Percentiles rank a stretch among this genome's conserved stretches.
phyloP scores from a whole-genome alignment of 2,329 filamentous ascomycete species.

The Exophiala viscosa region DNA sequence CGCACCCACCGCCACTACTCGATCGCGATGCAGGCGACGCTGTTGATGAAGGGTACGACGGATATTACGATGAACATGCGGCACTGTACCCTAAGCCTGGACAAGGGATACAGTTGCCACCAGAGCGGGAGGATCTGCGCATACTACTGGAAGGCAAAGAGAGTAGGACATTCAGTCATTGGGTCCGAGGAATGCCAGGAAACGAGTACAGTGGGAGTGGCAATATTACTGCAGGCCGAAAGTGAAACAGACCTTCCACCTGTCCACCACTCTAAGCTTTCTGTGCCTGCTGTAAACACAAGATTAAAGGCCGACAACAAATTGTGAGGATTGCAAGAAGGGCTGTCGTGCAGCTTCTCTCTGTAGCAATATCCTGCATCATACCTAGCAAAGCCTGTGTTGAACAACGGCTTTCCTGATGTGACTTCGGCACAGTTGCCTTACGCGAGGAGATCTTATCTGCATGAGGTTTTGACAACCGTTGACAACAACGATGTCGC shows the following conservation, averaged over 20 bases:
- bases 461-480: too few relatives aligned
- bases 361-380: too few relatives aligned
- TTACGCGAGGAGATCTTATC: too few relatives aligned
- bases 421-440: too few relatives aligned
- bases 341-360: too few relatives aligned
- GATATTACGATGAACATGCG: slow-evolving; percentile 54
- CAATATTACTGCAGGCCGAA: slow-evolving; percentile 7
- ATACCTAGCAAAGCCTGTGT: too few relatives aligned
- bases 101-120: slow-evolving; percentile 53
- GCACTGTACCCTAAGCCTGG: slow-evolving; percentile 62
- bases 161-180: slow-evolving; percentile 56
- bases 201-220: slow-evolving; percentile 20
- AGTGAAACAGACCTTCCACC: not conserved
- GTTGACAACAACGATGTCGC: too few relatives aligned
- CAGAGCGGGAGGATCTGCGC: slow-evolving; percentile 57
- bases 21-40: slow-evolving; percentile 18
- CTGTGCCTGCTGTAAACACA: too few relatives aligned
- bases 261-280: too few relatives aligned
- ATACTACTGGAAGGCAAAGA: slow-evolving; percentile 60
- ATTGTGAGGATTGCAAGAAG: too few relatives aligned
- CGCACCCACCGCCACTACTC: slow-evolving; percentile 4
- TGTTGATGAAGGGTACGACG: slow-evolving; percentile 39
- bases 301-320: too few relatives aligned
- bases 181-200: slow-evolving; percentile 20
- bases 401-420: too few relatives aligned